phyloP scores from a whole-genome alignment of 2,329 filamentous ascomycete genomes.

The Ophiostoma tasmaniense region DNA sequence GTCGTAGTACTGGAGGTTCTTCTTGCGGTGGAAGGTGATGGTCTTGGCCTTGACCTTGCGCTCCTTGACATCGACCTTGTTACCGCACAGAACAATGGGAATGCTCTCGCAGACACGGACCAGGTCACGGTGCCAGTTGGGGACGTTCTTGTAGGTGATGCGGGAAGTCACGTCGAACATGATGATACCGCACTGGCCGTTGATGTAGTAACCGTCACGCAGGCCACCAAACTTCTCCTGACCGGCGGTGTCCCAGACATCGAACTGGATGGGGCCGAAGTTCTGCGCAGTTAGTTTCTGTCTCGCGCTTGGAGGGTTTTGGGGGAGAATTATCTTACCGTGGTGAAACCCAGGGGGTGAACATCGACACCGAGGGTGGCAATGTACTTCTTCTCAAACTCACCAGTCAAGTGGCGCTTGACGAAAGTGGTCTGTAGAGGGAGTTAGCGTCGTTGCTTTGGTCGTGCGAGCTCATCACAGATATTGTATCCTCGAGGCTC shows the following conservation, averaged over 20 bases:
- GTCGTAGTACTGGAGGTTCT: slow-evolving; percentile 99
- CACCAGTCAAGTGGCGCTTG: slow-evolving; percentile 99
- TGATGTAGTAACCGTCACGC: slow-evolving; percentile 99
- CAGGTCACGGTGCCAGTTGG: slow-evolving; percentile 99
- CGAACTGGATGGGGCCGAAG: slow-evolving; percentile 93
- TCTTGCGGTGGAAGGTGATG: slow-evolving; percentile 99
- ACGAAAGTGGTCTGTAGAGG: slow-evolving; percentile 85
- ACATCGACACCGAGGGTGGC: slow-evolving; percentile 99
- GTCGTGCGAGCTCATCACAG: background rate
- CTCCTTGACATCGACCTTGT: slow-evolving; percentile 99
- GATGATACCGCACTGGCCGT: slow-evolving; percentile 99
- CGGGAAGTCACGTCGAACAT: slow-evolving; percentile 99
- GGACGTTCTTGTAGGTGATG: slow-evolving; percentile 99
- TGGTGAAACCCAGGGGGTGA: slow-evolving; percentile 95
- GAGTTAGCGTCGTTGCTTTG: background rate
- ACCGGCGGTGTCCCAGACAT: slow-evolving; percentile 98
- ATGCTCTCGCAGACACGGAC: slow-evolving; percentile 99
- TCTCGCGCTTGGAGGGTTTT: background rate
- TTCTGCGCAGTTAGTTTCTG: slow-evolving; percentile 48
- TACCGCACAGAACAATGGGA: slow-evolving; percentile 93
- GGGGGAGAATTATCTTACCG: slow-evolving; percentile 57
- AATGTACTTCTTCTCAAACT: slow-evolving; percentile 99
- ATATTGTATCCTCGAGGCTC: background rate
- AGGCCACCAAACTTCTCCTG: slow-evolving; percentile 99
- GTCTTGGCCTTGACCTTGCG: slow-evolving; percentile 99